These are phyloP conservation scores for Clavispora santaluciae DNA, from an alignment of 805 yeast genomes.

Conservation along the genomic window DNA sequence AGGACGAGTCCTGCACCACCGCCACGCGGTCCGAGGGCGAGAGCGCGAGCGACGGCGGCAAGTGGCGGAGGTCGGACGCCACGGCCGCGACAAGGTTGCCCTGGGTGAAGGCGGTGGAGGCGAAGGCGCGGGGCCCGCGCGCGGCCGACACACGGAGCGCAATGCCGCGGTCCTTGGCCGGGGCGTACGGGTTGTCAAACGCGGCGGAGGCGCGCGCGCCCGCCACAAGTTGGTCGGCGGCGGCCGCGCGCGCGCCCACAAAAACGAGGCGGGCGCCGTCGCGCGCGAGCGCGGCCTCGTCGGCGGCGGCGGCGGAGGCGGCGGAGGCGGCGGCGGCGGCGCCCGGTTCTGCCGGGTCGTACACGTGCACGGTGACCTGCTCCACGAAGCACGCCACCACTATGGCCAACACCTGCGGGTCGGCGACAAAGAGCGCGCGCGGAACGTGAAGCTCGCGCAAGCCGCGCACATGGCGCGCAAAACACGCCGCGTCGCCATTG, in stretches of 20 bases:
- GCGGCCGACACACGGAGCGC: conserved; percentile 24
- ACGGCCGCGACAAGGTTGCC: conserved; percentile 49
- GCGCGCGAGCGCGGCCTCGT: not conserved
- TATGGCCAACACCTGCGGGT: conserved; percentile 32
- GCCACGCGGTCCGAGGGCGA: conserved; percentile 21
- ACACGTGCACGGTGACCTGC: conserved; percentile 37
- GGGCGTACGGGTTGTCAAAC: conserved; percentile 28
- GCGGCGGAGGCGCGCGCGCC: not conserved
- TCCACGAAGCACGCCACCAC: conserved; percentile 42
- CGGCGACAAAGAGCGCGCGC: conserved; percentile 18
- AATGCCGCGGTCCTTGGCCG: conserved; percentile 34
- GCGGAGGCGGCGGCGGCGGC: not conserved
- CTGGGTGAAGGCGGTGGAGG: conserved; percentile 38
- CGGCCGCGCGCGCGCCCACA: not conserved
- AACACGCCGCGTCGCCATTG: conserved; percentile 13
- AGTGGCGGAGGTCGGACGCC: conserved; percentile 47
- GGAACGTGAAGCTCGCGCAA: conserved; percentile 22
- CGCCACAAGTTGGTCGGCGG: not conserved
- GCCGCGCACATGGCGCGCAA: conserved; percentile 4
- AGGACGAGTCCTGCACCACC: conserved; percentile 15
- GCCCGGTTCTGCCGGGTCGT: conserved; percentile 15
- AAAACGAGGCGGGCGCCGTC: not conserved
- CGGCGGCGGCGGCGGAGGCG: not conserved
- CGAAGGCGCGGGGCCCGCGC: conserved; percentile 11
- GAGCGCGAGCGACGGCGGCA: conserved; percentile 37